phyloP scores from a whole-genome alignment of 352 stramenopile species.

The Elongisporangium prolatum region DNA sequence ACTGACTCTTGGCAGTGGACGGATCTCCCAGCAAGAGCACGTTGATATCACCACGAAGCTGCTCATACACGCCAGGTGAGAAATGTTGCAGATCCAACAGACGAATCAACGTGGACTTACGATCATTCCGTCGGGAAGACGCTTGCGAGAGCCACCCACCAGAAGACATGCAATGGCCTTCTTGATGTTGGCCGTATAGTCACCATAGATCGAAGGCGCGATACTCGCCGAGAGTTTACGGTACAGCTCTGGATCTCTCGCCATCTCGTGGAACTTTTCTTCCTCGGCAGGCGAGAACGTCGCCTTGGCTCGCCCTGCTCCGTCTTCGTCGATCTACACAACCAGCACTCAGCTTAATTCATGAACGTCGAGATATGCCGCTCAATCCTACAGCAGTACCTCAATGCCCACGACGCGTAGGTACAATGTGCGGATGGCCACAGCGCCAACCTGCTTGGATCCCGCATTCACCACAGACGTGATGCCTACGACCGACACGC shows the following conservation, averaged over 20 bases:
- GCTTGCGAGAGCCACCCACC: slow-evolving; percentile 92
- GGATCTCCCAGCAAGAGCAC: slow-evolving; percentile 97
- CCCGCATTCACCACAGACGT: slow-evolving; percentile 90
- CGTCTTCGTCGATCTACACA: slow-evolving; percentile 85
- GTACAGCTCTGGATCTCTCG: slow-evolving; percentile 90
- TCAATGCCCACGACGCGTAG: slow-evolving; percentile 95
- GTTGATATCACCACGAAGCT: slow-evolving; percentile 97
- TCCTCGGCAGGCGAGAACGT: slow-evolving; percentile 97
- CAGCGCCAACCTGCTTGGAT: slow-evolving; percentile 69
- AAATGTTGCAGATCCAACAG: neutral
- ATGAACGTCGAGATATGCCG: neutral
- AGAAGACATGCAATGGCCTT: slow-evolving; percentile 95
- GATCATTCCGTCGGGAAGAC: slow-evolving; percentile 95
- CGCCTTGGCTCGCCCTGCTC: slow-evolving; percentile 79
- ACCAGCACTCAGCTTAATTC: no score
- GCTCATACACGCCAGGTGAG: neutral
- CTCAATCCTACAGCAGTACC: slow-evolving; percentile 13
- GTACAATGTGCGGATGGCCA: slow-evolving; percentile 92
- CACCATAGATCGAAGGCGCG: slow-evolving; percentile 93
- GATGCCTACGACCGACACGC: slow-evolving; percentile 95
- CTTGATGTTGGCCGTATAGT: slow-evolving; percentile 98
- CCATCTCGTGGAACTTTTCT: slow-evolving; percentile 95
- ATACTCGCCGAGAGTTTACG: slow-evolving; percentile 89
- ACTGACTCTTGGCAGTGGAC: slow-evolving; percentile 97
- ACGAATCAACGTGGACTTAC: slow-evolving; percentile 21